Evolutionary conservation across 2,329 filamentous ascomycete genomes (phyloP).

Genomic region (Sarocladiaceae sp.): DNA sequence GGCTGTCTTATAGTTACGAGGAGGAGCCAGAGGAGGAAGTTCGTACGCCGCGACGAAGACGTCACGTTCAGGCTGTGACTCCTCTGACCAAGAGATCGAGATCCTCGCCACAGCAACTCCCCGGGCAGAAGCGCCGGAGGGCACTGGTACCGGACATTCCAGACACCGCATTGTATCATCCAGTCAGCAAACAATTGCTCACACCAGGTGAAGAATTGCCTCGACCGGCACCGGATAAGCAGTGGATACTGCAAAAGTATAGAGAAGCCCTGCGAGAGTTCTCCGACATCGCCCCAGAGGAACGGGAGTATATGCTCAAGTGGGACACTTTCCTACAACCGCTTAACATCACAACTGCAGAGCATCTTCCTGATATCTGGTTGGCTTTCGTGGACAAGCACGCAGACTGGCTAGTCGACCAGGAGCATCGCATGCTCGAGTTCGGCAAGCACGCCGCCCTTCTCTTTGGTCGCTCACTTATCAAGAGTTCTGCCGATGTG

Average conservation of each 20-base stretch:
- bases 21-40: not conserved
- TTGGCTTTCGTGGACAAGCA: slow-evolving; percentile 47
- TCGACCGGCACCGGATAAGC: slow-evolving; percentile 38
- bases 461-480: not conserved
- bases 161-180: slow-evolving; percentile 50
- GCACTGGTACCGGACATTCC: slow-evolving; percentile 30
- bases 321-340: slow-evolving; percentile 54
- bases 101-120: slow-evolving; percentile 16
- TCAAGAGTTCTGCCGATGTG: slow-evolving; percentile 3
- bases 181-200: slow-evolving; percentile 49
- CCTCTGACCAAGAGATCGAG: slow-evolving; percentile 14
- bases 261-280: slow-evolving; percentile 54
- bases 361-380: slow-evolving; percentile 49
- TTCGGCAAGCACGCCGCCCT: slow-evolving; percentile 44
- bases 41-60: slow-evolving; percentile 7
- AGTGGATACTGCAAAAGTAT: slow-evolving; percentile 57
- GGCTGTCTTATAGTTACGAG: slow-evolving; percentile 21
- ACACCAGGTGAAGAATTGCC: slow-evolving; percentile 45
- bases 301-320: slow-evolving; percentile 55
- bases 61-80: slow-evolving; percentile 1
- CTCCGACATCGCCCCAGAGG: slow-evolving; percentile 47
- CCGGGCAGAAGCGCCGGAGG: slow-evolving; percentile 24
- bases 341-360: slow-evolving; percentile 46
- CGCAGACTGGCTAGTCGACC: slow-evolving; percentile 46
- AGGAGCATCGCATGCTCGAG: slow-evolving; percentile 44